Evolutionary conservation across 192 early-diverging fungal species (phyloP), one percentile per base, ranked within the genome.

Genomic region (Umbelopsis sp.): DNA sequence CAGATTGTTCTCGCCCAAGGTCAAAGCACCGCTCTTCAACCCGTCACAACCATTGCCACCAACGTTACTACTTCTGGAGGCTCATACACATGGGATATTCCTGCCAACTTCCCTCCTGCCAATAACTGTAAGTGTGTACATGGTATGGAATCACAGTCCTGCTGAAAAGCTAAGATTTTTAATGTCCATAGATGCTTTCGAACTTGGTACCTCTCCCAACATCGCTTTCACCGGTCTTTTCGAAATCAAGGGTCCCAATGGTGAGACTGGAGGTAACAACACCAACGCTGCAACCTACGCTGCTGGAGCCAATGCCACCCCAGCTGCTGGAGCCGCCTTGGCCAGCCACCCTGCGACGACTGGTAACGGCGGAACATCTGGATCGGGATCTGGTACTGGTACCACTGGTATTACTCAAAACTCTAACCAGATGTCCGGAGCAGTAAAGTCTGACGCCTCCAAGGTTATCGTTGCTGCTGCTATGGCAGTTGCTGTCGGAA

Each of bases 211-310:
- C 38, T 71, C 69, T 47, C 77, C 77, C 52, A 74, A 78, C 69
- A 24, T 74, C 17, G 69, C 77, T 49, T 78, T 67, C 62, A 66
- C 77, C 45, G 77, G 77, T 43, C 72, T 62, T 32, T 78, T 78
- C 44, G 70, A 73, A 43, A 71, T 78, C 51, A 36, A 71, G 25
- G 72, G 65, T 26, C 54, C 54, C n/a, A 26, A 65, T 38, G 77
- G 62, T 71, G 56, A 62, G 31, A 62, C 56, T 32, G 56, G 56
- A 20, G 31, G 29, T 17, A 62, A 62, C 31, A 36, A 47, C 44
- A 32, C 68, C 25, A 41, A 24, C 45, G 25, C 54, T n/a, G 43
- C 71, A 17, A 14, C 68, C 17, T 50, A 51, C 22, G 38, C 45
- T n/a, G 22, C 76, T 38, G 32, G 53, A n/a, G 41, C 71, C 4